Evolutionary conservation across 2,329 filamentous ascomycete genomes (phyloP).

Genomic region (Xylaria sp.): DNA sequence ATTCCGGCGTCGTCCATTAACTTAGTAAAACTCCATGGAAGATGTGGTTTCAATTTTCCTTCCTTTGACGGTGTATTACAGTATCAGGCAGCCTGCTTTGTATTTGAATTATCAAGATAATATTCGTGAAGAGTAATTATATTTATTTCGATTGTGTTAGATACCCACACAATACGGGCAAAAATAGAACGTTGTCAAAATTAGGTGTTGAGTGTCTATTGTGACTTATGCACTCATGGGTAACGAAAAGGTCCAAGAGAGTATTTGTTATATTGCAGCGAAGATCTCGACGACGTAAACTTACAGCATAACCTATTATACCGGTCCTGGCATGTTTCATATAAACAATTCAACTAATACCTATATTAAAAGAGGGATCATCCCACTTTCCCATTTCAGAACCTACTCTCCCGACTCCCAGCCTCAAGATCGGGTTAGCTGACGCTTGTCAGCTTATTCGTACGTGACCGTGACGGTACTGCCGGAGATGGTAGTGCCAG

Average conservation of each 20-base stretch:
- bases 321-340: background rate
- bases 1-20: no score
- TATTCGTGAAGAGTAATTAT: no score
- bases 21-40: no score
- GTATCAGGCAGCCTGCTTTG: no score
- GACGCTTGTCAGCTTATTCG: constrained; percentile 5
- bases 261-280: background rate
- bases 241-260: background rate
- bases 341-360: background rate
- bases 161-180: no score
- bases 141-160: no score
- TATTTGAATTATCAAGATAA: background rate
- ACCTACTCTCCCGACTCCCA: background rate
- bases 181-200: background rate
- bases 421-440: background rate
- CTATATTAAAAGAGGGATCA: background rate
- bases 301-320: background rate
- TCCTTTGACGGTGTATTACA: no score
- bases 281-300: background rate
- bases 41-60: no score
- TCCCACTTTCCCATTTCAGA: no score
- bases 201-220: no score
- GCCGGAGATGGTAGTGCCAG: constrained; percentile 26
- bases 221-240: background rate
- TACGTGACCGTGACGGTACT: constrained; percentile 25